These are phyloP conservation scores for Discostella stelligeroides DNA, from an alignment of 108 stramenopile species.

Conservation along the genomic window DNA sequence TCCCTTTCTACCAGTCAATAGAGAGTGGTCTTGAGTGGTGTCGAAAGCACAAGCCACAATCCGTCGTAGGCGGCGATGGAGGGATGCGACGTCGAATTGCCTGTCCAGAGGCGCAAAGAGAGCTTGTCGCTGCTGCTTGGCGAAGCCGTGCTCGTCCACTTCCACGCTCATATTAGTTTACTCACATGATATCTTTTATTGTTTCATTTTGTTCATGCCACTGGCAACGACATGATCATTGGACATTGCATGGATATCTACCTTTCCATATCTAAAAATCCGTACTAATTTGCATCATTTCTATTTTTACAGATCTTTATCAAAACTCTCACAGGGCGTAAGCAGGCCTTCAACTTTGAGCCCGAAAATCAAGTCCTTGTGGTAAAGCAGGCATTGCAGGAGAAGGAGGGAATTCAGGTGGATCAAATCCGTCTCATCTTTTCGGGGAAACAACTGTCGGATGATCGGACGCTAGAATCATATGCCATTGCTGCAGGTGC, in stretches of 20 bases:
- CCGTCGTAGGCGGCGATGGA: no score
- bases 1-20: no score
- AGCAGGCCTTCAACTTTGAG: slow-evolving; percentile 97
- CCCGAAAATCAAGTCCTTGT: slow-evolving; percentile 91
- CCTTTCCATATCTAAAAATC: no score
- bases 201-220: no score
- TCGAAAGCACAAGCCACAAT: no score
- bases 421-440: slow-evolving; percentile 99
- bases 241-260: no score
- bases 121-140: no score
- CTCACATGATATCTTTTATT: neutral
- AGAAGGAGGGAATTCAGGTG: slow-evolving; percentile 98
- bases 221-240: no score
- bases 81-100: no score
- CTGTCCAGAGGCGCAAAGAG: no score
- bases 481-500: slow-evolving; percentile 97
- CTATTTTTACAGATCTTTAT: slow-evolving; percentile 81
- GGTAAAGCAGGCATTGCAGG: slow-evolving; percentile 97
- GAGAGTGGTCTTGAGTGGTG: no score
- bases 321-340: slow-evolving; percentile 95
- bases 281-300: neutral
- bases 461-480: slow-evolving; percentile 91
- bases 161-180: neutral
- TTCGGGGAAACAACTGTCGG: slow-evolving; percentile 95
- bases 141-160: neutral